A percentile compares a stretch with the other conserved stretches of the same genome.
Evolutionary conservation across 768 basidiomycete genomes (phyloP).

Genomic region (Mycena vulgaris): DNA sequence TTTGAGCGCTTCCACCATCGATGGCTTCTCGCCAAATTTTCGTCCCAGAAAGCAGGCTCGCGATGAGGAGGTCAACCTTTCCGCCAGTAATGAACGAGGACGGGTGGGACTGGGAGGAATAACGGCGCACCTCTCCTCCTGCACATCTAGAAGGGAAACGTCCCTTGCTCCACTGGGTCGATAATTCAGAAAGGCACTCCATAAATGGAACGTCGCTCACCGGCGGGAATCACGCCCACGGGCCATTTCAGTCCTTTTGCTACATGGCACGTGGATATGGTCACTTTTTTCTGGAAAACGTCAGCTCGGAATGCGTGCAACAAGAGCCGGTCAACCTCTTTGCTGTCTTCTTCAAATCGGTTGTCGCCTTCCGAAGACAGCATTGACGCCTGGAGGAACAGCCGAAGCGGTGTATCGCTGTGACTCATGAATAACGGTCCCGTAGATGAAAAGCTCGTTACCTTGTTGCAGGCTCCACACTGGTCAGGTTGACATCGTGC

Average conservation of each 20-base stretch:
- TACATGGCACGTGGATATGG: slow-evolving; percentile 88
- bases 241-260: slow-evolving; percentile 96
- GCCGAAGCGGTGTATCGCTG: slow-evolving; percentile 73
- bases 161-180: slow-evolving; percentile 75
- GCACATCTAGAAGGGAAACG: slow-evolving; percentile 84
- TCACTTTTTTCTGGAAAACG: slow-evolving; percentile 78
- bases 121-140: slow-evolving; percentile 80
- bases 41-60: no score
- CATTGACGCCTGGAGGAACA: slow-evolving; percentile 86
- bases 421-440: not conserved
- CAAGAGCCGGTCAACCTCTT: slow-evolving; percentile 54
- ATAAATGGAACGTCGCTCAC: slow-evolving; percentile 48
- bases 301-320: not conserved
- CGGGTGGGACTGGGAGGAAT: no score
- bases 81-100: no score
- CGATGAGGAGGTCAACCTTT: no score
- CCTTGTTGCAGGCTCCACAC: slow-evolving; percentile 26
- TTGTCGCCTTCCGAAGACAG: slow-evolving; percentile 85
- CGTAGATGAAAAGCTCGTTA: not conserved
- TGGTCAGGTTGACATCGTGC: slow-evolving; percentile 44
- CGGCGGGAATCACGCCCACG: slow-evolving; percentile 85
- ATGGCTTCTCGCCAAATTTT: no score
- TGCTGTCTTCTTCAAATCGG: slow-evolving; percentile 65
- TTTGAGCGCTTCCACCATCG: no score
- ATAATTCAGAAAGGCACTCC: not conserved